Percentiles rank a stretch among this genome's conserved stretches.
phyloP scores from a whole-genome alignment of 1,284 basidiomycete species.

The Fomitopsis betulina region DNA sequence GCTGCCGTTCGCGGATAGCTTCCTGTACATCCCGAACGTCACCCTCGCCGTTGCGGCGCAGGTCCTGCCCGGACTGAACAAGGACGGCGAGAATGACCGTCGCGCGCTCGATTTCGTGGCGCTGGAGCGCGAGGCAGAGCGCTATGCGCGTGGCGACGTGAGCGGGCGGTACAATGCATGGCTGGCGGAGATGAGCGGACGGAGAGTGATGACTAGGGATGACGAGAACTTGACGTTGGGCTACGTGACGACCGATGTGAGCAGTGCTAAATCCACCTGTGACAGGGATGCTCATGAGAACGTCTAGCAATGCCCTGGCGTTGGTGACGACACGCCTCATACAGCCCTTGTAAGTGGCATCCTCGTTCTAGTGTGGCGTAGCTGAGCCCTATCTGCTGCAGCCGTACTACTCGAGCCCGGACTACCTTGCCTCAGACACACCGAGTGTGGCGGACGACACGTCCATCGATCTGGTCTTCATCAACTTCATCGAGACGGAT shows the following conservation, averaged over 20 bases:
- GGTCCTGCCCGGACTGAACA: slow-evolving; percentile 52
- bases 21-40: slow-evolving; percentile 55
- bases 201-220: slow-evolving; percentile 32
- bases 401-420: slow-evolving; percentile 48
- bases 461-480: slow-evolving; percentile 65
- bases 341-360: slow-evolving; percentile 35
- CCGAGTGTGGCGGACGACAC: slow-evolving; percentile 46
- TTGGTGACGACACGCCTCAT: slow-evolving; percentile 67
- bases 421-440: slow-evolving; percentile 54
- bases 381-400: background rate
- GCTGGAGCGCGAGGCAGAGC: slow-evolving; percentile 32
- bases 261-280: slow-evolving; percentile 20
- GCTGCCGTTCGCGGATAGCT: slow-evolving; percentile 58
- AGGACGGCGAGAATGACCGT: slow-evolving; percentile 34
- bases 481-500: slow-evolving; percentile 56
- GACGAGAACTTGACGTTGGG: slow-evolving; percentile 53
- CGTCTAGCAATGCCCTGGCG: slow-evolving; percentile 59
- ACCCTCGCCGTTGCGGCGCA: slow-evolving; percentile 42
- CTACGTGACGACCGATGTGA: slow-evolving; percentile 70
- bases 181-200: slow-evolving; percentile 50
- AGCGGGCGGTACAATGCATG: slow-evolving; percentile 47
- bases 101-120: slow-evolving; percentile 17
- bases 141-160: slow-evolving; percentile 49
- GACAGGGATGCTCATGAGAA: background rate
- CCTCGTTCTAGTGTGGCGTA: background rate